Evolutionary conservation across 1,139 yeast species (phyloP).

Genomic region (Lodderomyces pseudojiufengensis): DNA sequence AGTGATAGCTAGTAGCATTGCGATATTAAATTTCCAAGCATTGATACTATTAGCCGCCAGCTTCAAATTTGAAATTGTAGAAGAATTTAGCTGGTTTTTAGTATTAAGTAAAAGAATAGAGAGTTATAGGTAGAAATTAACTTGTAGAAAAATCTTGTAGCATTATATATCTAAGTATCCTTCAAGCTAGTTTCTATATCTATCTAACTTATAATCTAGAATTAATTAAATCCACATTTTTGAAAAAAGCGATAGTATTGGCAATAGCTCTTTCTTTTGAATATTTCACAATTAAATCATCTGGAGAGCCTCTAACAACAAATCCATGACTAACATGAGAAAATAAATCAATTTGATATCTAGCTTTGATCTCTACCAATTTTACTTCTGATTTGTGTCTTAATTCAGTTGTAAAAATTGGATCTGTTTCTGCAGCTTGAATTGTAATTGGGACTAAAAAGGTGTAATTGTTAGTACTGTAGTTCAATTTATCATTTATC

Average conservation of each 20-base stretch:
- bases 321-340: slow-evolving; percentile 70
- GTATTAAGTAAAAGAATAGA: neutral
- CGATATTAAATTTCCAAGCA: no score
- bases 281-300: slow-evolving; percentile 50
- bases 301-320: slow-evolving; percentile 70
- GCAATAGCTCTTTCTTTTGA: slow-evolving; percentile 66
- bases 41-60: no score
- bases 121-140: neutral
- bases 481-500: no score
- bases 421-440: slow-evolving; percentile 70
- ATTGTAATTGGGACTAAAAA: slow-evolving; percentile 55
- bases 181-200: no score
- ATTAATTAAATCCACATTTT: slow-evolving; percentile 6
- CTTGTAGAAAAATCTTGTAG: neutral
- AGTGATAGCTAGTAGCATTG: no score
- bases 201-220: no score
- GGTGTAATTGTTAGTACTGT: no score
- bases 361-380: slow-evolving; percentile 42
- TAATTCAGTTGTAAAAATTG: slow-evolving; percentile 56
- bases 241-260: slow-evolving; percentile 48
- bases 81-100: no score
- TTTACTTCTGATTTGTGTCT: slow-evolving; percentile 59
- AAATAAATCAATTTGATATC: slow-evolving; percentile 58
- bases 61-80: no score
- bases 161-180: neutral